These are phyloP conservation scores for Circinella minor DNA, from an alignment of 371 early-diverging fungal species.

Conservation along the genomic window DNA sequence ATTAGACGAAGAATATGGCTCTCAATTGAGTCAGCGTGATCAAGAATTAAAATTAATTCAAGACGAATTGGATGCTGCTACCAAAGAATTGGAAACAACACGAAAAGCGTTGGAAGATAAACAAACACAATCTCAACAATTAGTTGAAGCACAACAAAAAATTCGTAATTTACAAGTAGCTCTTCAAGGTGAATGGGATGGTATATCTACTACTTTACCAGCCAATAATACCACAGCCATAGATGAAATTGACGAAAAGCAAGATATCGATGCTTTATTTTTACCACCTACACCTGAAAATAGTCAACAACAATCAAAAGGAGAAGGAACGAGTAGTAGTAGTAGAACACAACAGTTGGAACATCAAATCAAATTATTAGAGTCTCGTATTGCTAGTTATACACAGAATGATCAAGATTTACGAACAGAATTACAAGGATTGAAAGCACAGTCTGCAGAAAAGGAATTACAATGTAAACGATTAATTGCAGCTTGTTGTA, in stretches of 20 bases:
- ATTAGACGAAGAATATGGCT: slow-evolving; percentile 68
- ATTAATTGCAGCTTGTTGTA: slow-evolving; percentile 75
- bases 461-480: slow-evolving; percentile 67
- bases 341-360: slow-evolving; percentile 24
- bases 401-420: slow-evolving; percentile 49
- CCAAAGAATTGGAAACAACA: slow-evolving; percentile 51
- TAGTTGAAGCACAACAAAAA: slow-evolving; percentile 62
- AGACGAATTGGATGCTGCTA: slow-evolving; percentile 44
- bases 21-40: slow-evolving; percentile 64
- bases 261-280: slow-evolving; percentile 21
- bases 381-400: slow-evolving; percentile 49
- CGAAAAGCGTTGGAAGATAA: slow-evolving; percentile 43
- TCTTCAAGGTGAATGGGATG: slow-evolving; percentile 33
- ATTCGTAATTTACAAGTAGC: slow-evolving; percentile 56
- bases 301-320: background rate
- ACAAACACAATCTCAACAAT: slow-evolving; percentile 29
- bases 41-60: slow-evolving; percentile 65
- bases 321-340: background rate
- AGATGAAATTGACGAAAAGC: slow-evolving; percentile 17
- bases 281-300: slow-evolving; percentile 1
- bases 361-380: slow-evolving; percentile 41
- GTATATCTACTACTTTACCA: slow-evolving; percentile 10
- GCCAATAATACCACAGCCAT: slow-evolving; percentile 7
- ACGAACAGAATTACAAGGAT: slow-evolving; percentile 37
- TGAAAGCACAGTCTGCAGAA: slow-evolving; percentile 40